Percentiles rank a stretch among this genome's conserved stretches.
phyloP scores from a whole-genome alignment of 225 moss, liverwort and hornwort genomes.

The Sphagnum tenellum region DNA sequence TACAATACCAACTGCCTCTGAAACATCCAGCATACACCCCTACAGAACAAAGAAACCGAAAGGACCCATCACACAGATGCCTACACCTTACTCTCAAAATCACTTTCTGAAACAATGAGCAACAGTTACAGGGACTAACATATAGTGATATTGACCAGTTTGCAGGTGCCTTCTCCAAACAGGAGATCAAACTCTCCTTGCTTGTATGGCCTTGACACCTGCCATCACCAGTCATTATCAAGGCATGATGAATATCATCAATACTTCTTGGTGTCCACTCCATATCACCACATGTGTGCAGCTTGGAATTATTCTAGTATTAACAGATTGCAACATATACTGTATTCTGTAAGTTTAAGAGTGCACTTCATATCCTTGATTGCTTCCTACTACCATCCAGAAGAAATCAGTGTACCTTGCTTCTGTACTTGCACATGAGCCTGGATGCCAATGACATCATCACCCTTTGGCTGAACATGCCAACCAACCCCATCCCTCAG shows the following conservation, averaged over 20 bases:
- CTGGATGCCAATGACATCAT: slow-evolving; percentile 77
- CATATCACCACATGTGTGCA: no score
- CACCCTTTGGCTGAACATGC: slow-evolving; percentile 64
- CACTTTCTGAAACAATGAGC: no score
- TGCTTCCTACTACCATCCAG: no score
- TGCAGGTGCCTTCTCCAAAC: slow-evolving; percentile 89
- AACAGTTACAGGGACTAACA: no score
- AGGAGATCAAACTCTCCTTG: slow-evolving; percentile 94
- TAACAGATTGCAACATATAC: no score
- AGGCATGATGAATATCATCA: no score
- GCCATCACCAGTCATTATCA: background rate
- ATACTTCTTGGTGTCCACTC: no score
- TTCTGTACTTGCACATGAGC: slow-evolving; percentile 80
- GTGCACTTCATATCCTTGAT: no score
- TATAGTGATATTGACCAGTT: slow-evolving; percentile 20
- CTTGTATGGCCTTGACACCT: slow-evolving; percentile 93
- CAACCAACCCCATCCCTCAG: slow-evolving; percentile 6
- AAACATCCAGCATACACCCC: slow-evolving; percentile 77
- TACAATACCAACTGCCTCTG: slow-evolving; percentile 65
- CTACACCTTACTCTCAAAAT: no score
- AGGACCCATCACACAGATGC: no score
- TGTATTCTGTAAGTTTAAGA: no score
- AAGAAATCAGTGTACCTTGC: slow-evolving; percentile 41
- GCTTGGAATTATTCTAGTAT: no score
- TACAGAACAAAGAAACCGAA: slow-evolving; percentile 8